Evolutionary conservation across 805 yeast genomes (phyloP), one percentile per base, ranked within the genome.

Genomic region (Candida patagonica): DNA sequence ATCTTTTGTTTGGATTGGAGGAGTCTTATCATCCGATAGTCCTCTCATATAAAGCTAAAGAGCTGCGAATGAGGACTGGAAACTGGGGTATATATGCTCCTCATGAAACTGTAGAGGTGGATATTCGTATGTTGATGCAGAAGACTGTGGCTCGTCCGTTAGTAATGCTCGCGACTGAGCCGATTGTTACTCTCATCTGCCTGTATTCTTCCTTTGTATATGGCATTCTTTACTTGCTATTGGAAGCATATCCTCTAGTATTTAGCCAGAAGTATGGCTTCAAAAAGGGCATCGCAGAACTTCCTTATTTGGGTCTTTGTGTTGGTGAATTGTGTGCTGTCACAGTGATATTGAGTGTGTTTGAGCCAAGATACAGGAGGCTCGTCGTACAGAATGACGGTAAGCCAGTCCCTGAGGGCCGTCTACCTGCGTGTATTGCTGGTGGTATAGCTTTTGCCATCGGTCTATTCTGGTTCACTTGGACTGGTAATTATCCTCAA

Each of bases 1-100:
- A 62, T 10, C 56, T 67, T 15, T 42, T 65, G 0, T 49, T 80
- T n/a, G 65, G 74, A 42, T 64, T 64, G 43, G 70, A 68, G 39
- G 95, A 84, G 61, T 75, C 86, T 1, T 86, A 82, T 54, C 82
- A 78, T 48, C 85, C 87, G 13, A 66, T 76, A 7, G 67, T 84
- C 38, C 59, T 83, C 42, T 74, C 68, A 15, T 51, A 66, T 15
- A 81, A 81, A 60, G 94, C 94, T 3, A 64, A 65, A 38, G 63
- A 59, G 34, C 66, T 84, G 54, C 71, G 87, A 50, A 64, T 70
- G 49, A 63, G 75, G 47, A 83, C 89, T 9, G 82, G 84, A 15
- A 84, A 79, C 62, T 82, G 92, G 92, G 82, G 82, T 31, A 74
- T 83, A 37, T 80, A 76, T 50, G 86, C 94, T 22, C 77, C 84